Conservation (phyloP, 1,284 basidiomycete genomes). For the Rhodotorula sp. region DNA sequence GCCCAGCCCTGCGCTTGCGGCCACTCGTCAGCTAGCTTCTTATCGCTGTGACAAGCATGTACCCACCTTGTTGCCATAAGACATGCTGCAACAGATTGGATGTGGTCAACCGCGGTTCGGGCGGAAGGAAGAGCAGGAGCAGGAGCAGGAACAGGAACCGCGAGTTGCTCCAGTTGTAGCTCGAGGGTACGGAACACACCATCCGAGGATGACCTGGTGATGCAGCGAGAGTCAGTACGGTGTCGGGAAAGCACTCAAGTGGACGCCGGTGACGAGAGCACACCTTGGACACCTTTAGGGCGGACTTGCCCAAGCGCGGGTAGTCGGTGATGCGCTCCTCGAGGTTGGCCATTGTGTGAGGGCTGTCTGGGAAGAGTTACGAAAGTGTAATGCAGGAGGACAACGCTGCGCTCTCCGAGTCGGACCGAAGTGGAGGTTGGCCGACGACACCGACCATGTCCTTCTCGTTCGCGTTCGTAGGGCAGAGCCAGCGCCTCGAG, state of each 20-base stretch:
- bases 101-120: slow-evolving; percentile 45
- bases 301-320: slow-evolving; percentile 59
- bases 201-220: slow-evolving; percentile 10
- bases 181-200: background rate
- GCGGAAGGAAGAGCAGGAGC: background rate
- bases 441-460: slow-evolving; percentile 25
- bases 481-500: background rate
- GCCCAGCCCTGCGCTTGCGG: background rate
- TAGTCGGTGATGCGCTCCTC: slow-evolving; percentile 13
- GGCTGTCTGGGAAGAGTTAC: no score
- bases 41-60: no score
- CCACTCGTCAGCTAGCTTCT: background rate
- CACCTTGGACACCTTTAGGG: slow-evolving; percentile 58
- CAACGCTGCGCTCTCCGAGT: no score
- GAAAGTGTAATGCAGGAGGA: no score
- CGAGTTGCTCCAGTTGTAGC: no score
- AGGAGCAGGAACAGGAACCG: no score
- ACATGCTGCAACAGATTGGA: slow-evolving; percentile 56
- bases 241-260: background rate
- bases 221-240: background rate
- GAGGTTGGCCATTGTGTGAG: background rate
- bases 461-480: slow-evolving; percentile 37
- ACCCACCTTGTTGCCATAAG: slow-evolving; percentile 52
- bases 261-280: background rate
- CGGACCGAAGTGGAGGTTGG: background rate